Evolutionary conservation across 202 grass and related monocot genomes (phyloP).

Genomic region (Zoysia matrella): DNA sequence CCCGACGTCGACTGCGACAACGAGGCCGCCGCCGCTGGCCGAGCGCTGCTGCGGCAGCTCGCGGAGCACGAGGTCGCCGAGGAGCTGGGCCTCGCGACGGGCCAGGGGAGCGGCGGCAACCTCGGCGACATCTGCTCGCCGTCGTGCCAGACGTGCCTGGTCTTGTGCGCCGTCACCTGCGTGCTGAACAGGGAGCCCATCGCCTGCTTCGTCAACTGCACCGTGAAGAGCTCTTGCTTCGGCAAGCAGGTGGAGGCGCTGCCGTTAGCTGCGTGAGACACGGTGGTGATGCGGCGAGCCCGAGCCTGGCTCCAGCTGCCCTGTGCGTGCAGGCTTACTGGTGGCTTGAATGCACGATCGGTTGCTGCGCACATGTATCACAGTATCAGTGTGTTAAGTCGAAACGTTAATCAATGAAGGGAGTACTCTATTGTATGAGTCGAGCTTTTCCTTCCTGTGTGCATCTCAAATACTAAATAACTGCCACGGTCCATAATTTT

Average conservation of each 20-base stretch:
- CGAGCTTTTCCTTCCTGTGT: too few relatives aligned
- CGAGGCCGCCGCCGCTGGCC: neutral
- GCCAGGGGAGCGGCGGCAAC: neutral
- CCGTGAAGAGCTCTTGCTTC: conserved; percentile 20
- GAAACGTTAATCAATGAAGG: too few relatives aligned
- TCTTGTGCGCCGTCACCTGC: conserved; percentile 16
- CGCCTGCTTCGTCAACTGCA: conserved; percentile 39
- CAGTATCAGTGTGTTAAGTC: too few relatives aligned
- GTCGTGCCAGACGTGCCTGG: conserved; percentile 42
- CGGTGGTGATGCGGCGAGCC: neutral
- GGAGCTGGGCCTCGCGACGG: neutral
- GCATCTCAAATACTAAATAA: too few relatives aligned
- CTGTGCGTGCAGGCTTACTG: too few relatives aligned
- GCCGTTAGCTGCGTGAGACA: neutral
- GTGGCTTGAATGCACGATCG: neutral
- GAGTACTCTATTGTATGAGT: too few relatives aligned
- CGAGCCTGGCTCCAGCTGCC: too few relatives aligned
- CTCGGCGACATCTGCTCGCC: conserved; percentile 5
- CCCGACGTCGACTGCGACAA: too few relatives aligned
- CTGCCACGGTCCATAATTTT: too few relatives aligned
- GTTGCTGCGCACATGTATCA: too few relatives aligned
- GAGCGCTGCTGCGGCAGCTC: conserved; percentile 1
- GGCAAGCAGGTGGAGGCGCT: neutral
- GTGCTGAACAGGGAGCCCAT: neutral
- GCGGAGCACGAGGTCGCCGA: conserved; percentile 13